phyloP scores from a whole-genome alignment of 2,329 filamentous ascomycete species.

The Fusarium acutatum region DNA sequence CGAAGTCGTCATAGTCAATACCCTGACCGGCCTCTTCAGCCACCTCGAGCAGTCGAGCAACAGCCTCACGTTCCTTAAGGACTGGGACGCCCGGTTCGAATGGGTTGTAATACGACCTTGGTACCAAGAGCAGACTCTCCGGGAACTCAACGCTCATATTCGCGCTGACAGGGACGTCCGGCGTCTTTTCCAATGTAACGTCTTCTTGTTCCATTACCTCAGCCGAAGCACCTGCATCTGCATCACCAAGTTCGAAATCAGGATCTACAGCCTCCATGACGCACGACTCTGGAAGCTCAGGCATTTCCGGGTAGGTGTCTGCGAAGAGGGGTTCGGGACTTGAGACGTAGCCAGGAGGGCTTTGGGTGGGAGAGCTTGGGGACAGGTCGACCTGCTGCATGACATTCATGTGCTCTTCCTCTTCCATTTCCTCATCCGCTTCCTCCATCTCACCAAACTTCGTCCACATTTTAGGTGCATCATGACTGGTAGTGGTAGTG shows the following conservation, averaged over 20 bases:
- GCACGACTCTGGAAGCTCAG: neutral
- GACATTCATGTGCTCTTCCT: constrained; percentile 8
- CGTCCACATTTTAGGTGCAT: constrained; percentile 21
- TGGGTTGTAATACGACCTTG: constrained; percentile 44
- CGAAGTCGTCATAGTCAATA: constrained; percentile 42
- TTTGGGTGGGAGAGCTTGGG: constrained; percentile 2
- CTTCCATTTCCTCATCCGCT: neutral
- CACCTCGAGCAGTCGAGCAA: constrained; percentile 6
- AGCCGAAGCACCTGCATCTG: neutral
- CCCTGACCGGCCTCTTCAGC: constrained; percentile 19
- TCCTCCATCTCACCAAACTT: constrained; percentile 24
- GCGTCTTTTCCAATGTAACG: neutral
- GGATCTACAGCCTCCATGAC: neutral
- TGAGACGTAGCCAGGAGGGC: neutral
- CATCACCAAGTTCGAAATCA: neutral
- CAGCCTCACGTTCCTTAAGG: constrained; percentile 35
- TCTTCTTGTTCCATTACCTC: constrained; percentile 1
- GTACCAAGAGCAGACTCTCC: constrained; percentile 38
- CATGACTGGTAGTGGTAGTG: neutral
- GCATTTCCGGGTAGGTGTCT: constrained; percentile 8
- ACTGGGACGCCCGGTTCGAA: constrained; percentile 41
- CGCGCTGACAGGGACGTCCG: neutral
- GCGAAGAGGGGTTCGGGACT: neutral
- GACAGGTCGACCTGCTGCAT: constrained; percentile 5
- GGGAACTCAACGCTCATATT: constrained; percentile 42